These are phyloP conservation scores for Haplographium delicatum DNA, from an alignment of 495 filamentous ascomycete species.

Conservation along the genomic window DNA sequence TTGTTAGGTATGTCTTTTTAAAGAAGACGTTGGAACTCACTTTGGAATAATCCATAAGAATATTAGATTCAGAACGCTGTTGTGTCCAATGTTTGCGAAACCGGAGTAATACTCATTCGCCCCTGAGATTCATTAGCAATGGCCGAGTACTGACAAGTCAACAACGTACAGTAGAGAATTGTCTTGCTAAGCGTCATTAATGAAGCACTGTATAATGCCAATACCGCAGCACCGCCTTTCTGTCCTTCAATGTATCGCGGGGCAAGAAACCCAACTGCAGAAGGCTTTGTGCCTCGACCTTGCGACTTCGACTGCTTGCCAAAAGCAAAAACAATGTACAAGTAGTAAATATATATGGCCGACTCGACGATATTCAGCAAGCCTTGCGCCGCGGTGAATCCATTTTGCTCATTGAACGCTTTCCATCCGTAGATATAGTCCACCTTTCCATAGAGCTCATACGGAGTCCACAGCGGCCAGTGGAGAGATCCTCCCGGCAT, in stretches of 20 bases:
- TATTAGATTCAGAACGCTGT: conserved; percentile 50
- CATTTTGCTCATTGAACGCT: conserved; percentile 63
- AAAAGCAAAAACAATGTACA: conserved; percentile 52
- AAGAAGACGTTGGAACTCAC: conserved; percentile 41
- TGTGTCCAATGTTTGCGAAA: conserved; percentile 78
- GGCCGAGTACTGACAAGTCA: not conserved
- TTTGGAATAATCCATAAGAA: conserved; percentile 76
- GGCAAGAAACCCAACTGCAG: conserved; percentile 38
- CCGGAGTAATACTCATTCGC: conserved; percentile 72
- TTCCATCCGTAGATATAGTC: conserved; percentile 85
- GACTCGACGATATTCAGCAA: conserved; percentile 71
- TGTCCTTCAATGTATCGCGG: conserved; percentile 52
- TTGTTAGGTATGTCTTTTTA: conserved; percentile 7
- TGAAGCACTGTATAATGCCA: conserved; percentile 63
- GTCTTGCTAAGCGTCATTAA: conserved; percentile 89
- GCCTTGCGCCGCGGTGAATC: conserved; percentile 77
- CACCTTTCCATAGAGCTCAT: conserved; percentile 73
- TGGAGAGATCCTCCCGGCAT: conserved; percentile 79
- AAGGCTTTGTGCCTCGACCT: conserved; percentile 34
- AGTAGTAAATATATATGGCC: conserved; percentile 62
- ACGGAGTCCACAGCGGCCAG: conserved; percentile 70
- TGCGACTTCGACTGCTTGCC: conserved; percentile 33
- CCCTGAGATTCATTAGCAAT: conserved; percentile 40
- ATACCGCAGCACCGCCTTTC: conserved; percentile 54
- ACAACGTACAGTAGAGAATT: conserved; percentile 71